Evolutionary conservation across 441 rosid genomes (phyloP), one percentile per base, ranked within the genome.

Genomic region (Gossypium lobatum): DNA sequence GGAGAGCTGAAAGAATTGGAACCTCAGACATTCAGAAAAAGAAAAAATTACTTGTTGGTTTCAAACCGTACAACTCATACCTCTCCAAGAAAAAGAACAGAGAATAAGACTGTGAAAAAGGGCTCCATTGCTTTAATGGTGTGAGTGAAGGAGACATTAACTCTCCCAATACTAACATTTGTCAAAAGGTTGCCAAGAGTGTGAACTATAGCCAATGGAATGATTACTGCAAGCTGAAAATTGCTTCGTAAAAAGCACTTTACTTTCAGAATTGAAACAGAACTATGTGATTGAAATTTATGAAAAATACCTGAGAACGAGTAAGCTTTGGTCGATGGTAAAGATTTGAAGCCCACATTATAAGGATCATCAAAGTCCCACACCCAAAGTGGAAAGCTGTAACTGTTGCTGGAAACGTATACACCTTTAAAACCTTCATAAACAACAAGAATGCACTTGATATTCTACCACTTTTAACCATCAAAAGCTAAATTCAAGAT

Each of bases 51-150:
- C 67, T 16, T 34, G 25, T 39, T 39, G 45, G 25, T 63, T 63
- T 48, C 11, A 18, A 2, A 8, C 11, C 26, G 20, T 28, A 5
- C 0, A 45, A 58, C 8, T 60, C 53, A 25, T 79, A 89, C 93
- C 88, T 86, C 90, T 42, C 85, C 83, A 57, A 89, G 82, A 62
- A 89, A 77, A 70, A 85, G 77, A 54, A 83, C 66, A 64, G 89
- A 84, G 28, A 89, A 77, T 71, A 85, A 74, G 76, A 88, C 92
- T 1, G 90, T 83, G 85, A 86, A 89, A 80, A 89, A 85, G 72
- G 89, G 92, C 76, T 89, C 94, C 92, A 89, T 82, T 21, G 92
- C 85, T 84, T 88, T 89, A 80, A 89, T 80, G 31, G 93, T 89
- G 81, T 89, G 90, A 11, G 92, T 89, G 82, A 89, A 88, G 10